Conservation (phyloP, 2,329 filamentous ascomycete species). For the Microdochium trichocladiopsis region DNA sequence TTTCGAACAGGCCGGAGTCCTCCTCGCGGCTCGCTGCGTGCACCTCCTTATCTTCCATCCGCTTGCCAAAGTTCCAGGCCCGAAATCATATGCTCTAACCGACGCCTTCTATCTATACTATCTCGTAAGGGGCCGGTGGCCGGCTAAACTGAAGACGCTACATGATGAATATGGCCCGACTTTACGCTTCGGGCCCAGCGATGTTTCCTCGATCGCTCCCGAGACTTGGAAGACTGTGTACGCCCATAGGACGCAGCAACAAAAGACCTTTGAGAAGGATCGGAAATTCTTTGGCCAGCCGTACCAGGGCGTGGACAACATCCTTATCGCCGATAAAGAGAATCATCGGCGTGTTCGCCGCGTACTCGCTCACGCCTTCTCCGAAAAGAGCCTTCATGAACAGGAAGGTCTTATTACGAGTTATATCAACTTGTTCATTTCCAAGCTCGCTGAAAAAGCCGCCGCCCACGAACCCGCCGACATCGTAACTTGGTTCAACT, state of each 20-base stretch:
- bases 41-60: constrained; percentile 2
- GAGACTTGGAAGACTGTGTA: constrained; percentile 27
- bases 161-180: neutral
- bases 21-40: too few relatives aligned
- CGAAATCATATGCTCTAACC: constrained; percentile 1
- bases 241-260: constrained; percentile 8
- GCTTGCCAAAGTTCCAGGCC: constrained; percentile 1
- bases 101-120: neutral
- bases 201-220: constrained; percentile 8
- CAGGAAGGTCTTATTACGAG: constrained; percentile 11
- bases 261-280: neutral
- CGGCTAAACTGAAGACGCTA: neutral
- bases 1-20: too few relatives aligned
- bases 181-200: neutral
- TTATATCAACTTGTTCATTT: constrained; percentile 26
- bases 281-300: neutral
- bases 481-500: constrained; percentile 31
- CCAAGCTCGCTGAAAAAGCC: constrained; percentile 18
- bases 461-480: constrained; percentile 9
- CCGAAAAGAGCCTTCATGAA: neutral
- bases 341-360: neutral
- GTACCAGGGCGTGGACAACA: neutral
- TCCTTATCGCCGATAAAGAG: constrained; percentile 7
- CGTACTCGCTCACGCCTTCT: neutral
- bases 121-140: neutral